Base-by-base conservation (phyloP, 2,329 filamentous ascomycete genomes). In the Diaporthe batatas region DNA sequence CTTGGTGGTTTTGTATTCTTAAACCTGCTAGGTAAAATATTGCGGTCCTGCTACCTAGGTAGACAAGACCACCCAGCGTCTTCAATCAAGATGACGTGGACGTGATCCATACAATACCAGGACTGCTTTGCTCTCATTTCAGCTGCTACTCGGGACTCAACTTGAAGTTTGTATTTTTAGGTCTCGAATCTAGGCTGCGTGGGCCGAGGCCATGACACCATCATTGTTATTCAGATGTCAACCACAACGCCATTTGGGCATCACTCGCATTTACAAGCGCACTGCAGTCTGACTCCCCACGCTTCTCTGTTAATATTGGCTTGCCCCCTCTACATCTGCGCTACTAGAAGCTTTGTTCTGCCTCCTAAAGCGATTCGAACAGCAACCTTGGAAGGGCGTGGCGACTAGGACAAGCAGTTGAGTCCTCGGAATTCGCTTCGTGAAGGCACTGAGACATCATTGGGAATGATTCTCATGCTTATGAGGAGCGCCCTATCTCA, bases 21-120 rank as follows among this genome's bases (percentile, higher is more conserved):
- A 47, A n/a, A 11, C 5, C 29, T 32, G 47, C 58, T 47, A 14
- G 25, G 16, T 18, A 49, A 25, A 18, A 16, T 49, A 25, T 16
- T n/a, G 18, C 18, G 25, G 21, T 42, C 58, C 18, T 64, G 25
- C n/a, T n/a, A 21, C 42, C 25, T n/a, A n/a, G n/a, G n/a, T n/a
- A 65, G 59, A 42, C 58, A 49, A 64, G 58, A 18, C 18, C 23
- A 16, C 47, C 25, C 42, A 34, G 14, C 21, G 16, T 65, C 11
- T 36, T n/a, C 59, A 65, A 49, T 11, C 42, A 49, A 49, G 59
- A 49, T 65, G 59, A 65, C 42, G 59, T 42, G 59, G 34, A 65
- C 18, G 59, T 11, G 25, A 23, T 36, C 29, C 59, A 12, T 34
- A 25, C 39, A 64, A 49, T 47, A 21, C 42, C 12, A 34, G 25